These are phyloP conservation scores for Pleurotus djamor DNA, from an alignment of 768 basidiomycete species.

Conservation along the genomic window DNA sequence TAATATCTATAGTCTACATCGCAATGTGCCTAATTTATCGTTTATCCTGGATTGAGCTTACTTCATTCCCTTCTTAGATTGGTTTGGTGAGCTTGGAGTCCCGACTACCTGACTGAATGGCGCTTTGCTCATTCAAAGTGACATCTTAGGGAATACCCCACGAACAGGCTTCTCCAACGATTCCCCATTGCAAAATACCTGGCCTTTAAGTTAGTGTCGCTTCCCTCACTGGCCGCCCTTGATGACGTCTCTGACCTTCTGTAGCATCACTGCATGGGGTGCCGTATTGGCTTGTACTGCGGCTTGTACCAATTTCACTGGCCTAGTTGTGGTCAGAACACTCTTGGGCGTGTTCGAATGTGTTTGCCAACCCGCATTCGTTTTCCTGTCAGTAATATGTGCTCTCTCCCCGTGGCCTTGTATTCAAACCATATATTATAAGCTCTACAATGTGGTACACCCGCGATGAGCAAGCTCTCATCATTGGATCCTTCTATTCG, in stretches of 20 bases:
- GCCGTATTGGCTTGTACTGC: slow-evolving; percentile 46
- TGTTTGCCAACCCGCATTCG: slow-evolving; percentile 46
- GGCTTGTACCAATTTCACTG: slow-evolving; percentile 40
- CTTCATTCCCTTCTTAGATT: background rate
- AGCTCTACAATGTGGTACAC: slow-evolving; percentile 54
- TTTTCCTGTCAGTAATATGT: slow-evolving; percentile 30
- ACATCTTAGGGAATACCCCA: slow-evolving; percentile 44
- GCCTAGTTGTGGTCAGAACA: slow-evolving; percentile 43
- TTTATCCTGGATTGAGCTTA: background rate
- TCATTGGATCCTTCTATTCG: slow-evolving; percentile 41
- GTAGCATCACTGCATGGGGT: slow-evolving; percentile 40
- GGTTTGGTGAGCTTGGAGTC: background rate
- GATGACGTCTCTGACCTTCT: background rate
- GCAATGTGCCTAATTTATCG: slow-evolving; percentile 23
- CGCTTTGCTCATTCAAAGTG: background rate
- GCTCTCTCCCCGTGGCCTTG: background rate
- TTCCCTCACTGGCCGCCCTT: background rate
- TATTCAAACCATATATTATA: background rate
- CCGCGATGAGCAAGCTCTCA: slow-evolving; percentile 45
- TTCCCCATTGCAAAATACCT: slow-evolving; percentile 51
- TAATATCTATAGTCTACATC: slow-evolving; percentile 29
- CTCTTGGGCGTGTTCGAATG: slow-evolving; percentile 46
- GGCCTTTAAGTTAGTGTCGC: slow-evolving; percentile 31
- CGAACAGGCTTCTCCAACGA: slow-evolving; percentile 45
- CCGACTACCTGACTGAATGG: background rate